These are phyloP conservation scores for Crithidia thermophila DNA, from an alignment of 208 protist genomes.

Conservation along the genomic window DNA sequence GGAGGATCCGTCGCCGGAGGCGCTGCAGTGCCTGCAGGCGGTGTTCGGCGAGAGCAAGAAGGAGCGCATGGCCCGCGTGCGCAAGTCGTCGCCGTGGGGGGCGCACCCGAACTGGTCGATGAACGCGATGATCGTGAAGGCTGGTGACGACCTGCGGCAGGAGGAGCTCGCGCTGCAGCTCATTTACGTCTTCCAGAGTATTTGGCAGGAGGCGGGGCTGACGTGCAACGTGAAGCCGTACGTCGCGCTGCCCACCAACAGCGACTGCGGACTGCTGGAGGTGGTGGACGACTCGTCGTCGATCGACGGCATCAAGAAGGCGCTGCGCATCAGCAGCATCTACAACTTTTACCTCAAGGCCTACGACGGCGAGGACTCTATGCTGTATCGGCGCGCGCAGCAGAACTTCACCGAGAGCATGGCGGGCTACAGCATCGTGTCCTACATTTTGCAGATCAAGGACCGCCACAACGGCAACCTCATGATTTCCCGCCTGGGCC, in stretches of 20 bases:
- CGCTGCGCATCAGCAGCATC: constrained; percentile 60
- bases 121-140: constrained; percentile 90
- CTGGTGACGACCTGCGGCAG: constrained; percentile 93
- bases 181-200: constrained; percentile 80
- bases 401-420: constrained; percentile 94
- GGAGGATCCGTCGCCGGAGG: constrained; percentile 31
- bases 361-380: constrained; percentile 67
- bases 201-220: constrained; percentile 87
- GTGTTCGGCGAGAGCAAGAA: constrained; percentile 74
- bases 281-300: constrained; percentile 86
- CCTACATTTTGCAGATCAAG: constrained; percentile 95
- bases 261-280: constrained; percentile 89
- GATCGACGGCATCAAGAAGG: constrained; percentile 93
- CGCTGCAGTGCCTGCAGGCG: constrained; percentile 32
- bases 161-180: constrained; percentile 94
- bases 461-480: constrained; percentile 97
- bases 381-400: constrained; percentile 68
- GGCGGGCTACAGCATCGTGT: constrained; percentile 95
- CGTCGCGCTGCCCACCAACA: constrained; percentile 71
- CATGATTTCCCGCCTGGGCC: constrained; percentile 90
- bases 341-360: constrained; percentile 80
- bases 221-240: constrained; percentile 85
- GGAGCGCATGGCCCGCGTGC: constrained; percentile 55
- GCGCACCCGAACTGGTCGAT: constrained; percentile 88
- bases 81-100: constrained; percentile 72